Percentiles rank a stretch among this genome's conserved stretches.
Conservation (phyloP, 805 yeast species). For the Candida takata region DNA sequence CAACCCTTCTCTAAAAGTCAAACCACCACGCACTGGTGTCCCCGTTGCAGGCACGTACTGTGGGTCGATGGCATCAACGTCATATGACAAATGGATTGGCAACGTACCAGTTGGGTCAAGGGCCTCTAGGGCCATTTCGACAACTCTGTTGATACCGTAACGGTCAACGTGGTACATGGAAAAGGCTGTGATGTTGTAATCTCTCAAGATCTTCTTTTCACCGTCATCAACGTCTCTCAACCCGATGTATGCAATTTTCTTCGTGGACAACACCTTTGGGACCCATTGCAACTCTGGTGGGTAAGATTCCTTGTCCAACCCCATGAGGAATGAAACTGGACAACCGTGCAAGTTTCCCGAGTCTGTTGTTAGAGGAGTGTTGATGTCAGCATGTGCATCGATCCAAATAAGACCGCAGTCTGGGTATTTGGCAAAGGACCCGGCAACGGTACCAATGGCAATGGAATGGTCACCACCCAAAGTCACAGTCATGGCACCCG, state of each 20-base stretch:
- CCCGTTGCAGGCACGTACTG: constrained; percentile 94
- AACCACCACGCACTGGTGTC: constrained; percentile 95
- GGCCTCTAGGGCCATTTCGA: constrained; percentile 80
- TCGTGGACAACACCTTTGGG: constrained; percentile 54
- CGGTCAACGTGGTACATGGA: constrained; percentile 96
- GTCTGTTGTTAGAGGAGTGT: constrained; percentile 75
- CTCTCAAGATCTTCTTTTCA: constrained; percentile 68
- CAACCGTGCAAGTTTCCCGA: constrained; percentile 96
- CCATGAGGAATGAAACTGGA: constrained; percentile 88
- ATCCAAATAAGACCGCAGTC: constrained; percentile 92
- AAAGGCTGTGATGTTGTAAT: constrained; percentile 71
- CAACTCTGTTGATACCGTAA: constrained; percentile 85
- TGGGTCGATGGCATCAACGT: constrained; percentile 96
- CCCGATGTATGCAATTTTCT: constrained; percentile 85
- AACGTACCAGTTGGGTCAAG: constrained; percentile 61
- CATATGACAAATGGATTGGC: constrained; percentile 89
- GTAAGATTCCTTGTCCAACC: constrained; percentile 58
- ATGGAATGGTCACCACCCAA: constrained; percentile 97
- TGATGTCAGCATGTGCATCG: constrained; percentile 97
- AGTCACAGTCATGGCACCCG: constrained; percentile 63
- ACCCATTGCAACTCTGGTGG: constrained; percentile 83
- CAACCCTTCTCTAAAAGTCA: constrained; percentile 89
- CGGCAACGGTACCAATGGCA: constrained; percentile 89
- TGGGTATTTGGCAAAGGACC: constrained; percentile 70
- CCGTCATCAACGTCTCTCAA: constrained; percentile 87